These are phyloP conservation scores for Ophiostoma populinum DNA, from an alignment of 2,329 filamentous ascomycete species.

Conservation along the genomic window DNA sequence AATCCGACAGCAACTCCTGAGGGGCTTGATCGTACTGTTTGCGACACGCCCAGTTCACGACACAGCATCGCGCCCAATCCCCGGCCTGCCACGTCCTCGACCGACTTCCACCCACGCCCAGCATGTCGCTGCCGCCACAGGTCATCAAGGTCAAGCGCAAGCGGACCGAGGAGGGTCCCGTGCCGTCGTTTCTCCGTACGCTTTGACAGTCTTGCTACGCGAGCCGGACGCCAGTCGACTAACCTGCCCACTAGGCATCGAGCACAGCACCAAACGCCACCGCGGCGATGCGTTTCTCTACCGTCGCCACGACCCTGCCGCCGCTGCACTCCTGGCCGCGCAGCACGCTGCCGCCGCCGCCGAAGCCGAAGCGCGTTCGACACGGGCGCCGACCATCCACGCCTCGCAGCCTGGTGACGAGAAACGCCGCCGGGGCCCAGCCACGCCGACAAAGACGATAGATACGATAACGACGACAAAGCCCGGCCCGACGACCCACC, in stretches of 20 bases:
- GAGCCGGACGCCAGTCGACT: too few relatives aligned
- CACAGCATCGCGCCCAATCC: too few relatives aligned
- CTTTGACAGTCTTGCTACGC: slow-evolving; percentile 8
- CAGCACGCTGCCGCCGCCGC: slow-evolving; percentile 6
- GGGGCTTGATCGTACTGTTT: too few relatives aligned
- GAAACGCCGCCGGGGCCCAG: slow-evolving; percentile 7
- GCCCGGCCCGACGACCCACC: neutral
- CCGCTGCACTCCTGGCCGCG: slow-evolving; percentile 4
- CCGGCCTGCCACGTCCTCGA: too few relatives aligned
- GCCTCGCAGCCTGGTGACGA: slow-evolving; percentile 25
- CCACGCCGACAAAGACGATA: neutral
- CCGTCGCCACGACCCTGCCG: slow-evolving; percentile 26
- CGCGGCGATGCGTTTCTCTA: slow-evolving; percentile 38
- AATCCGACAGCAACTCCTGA: too few relatives aligned
- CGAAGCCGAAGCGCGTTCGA: slow-evolving; percentile 14
- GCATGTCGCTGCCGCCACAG: slow-evolving; percentile 40
- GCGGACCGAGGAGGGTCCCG: slow-evolving; percentile 33
- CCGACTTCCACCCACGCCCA: neutral
- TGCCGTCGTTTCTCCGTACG: slow-evolving; percentile 29
- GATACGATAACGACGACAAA: neutral
- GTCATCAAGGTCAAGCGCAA: slow-evolving; percentile 46
- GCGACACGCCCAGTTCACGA: too few relatives aligned
- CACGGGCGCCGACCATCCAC: slow-evolving; percentile 22
- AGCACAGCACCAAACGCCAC: slow-evolving; percentile 34
- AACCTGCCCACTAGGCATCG: slow-evolving; percentile 17